phyloP scores from a whole-genome alignment of 305 asterid genomes.

The Fraxinus latifolia region DNA sequence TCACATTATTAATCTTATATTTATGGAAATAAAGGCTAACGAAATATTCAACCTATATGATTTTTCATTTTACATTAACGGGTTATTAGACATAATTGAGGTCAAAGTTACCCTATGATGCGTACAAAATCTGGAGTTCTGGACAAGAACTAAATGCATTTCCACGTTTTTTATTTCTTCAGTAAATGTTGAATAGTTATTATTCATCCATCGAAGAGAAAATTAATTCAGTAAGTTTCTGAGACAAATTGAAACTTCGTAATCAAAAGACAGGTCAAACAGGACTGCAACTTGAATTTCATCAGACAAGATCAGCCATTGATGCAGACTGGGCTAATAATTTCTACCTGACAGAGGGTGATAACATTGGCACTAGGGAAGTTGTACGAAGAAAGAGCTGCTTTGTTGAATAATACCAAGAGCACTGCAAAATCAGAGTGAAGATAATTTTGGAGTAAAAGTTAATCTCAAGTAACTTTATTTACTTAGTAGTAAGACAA shows the following conservation, averaged over 20 bases:
- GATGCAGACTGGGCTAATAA: not conserved
- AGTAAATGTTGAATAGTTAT: not conserved
- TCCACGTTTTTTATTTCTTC: not conserved
- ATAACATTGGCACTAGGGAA: slow-evolving; percentile 86
- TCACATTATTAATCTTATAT: not conserved
- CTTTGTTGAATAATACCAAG: slow-evolving; percentile 84
- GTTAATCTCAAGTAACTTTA: not conserved
- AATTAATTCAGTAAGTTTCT: not conserved
- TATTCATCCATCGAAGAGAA: not conserved
- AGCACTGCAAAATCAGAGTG: slow-evolving; percentile 60
- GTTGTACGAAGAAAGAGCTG: slow-evolving; percentile 82
- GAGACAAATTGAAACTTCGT: not conserved
- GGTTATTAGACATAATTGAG: not conserved
- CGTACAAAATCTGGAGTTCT: not conserved
- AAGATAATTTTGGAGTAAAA: not conserved
- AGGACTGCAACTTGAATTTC: not conserved
- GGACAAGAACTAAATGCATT: not conserved
- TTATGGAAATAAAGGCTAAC: not conserved
- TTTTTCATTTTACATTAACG: not conserved
- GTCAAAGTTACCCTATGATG: not conserved
- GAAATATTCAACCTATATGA: not conserved
- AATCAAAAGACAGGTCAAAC: not conserved
- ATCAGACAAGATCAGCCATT: not conserved
- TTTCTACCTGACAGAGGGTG: slow-evolving; percentile 81
- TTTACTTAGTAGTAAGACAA: not conserved